A percentile compares a stretch with the other conserved stretches of the same genome.
phyloP scores from a whole-genome alignment of 768 basidiomycete species.

The Boletales sp. region DNA sequence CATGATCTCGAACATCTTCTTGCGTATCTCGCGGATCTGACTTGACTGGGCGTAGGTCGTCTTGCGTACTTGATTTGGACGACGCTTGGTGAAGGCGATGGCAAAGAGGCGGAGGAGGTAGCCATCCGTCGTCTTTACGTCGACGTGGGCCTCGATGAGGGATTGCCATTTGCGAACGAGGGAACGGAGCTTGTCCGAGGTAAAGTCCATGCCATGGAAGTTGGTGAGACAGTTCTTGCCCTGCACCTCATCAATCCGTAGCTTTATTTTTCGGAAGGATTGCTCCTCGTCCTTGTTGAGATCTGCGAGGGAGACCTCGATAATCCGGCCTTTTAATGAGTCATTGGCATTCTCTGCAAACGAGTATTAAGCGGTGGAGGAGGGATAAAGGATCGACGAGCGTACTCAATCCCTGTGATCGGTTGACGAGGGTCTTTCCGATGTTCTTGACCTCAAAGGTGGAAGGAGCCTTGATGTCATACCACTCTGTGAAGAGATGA shows the following conservation, averaged over 20 bases:
- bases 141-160: slow-evolving; percentile 97
- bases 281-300: slow-evolving; percentile 99
- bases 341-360: slow-evolving; percentile 93
- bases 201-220: slow-evolving; percentile 99
- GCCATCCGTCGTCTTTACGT: slow-evolving; percentile 98
- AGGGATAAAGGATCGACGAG: slow-evolving; percentile 17
- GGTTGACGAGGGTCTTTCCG: slow-evolving; percentile 98
- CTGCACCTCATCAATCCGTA: slow-evolving; percentile 93
- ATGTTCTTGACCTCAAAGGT: slow-evolving; percentile 96
- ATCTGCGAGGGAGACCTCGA: slow-evolving; percentile 95
- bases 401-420: slow-evolving; percentile 96
- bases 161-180: slow-evolving; percentile 99
- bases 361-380: slow-evolving; percentile 8
- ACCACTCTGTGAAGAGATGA: slow-evolving; percentile 74
- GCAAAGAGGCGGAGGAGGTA: slow-evolving; percentile 99
- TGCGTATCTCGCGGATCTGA: slow-evolving; percentile 96
- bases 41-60: slow-evolving; percentile 96
- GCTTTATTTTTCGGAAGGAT: slow-evolving; percentile 98
- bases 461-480: slow-evolving; percentile 97
- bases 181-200: slow-evolving; percentile 98
- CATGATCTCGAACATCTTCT: slow-evolving; percentile 99
- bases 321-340: slow-evolving; percentile 93
- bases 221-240: slow-evolving; percentile 99
- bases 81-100: slow-evolving; percentile 98
- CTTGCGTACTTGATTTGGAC: slow-evolving; percentile 95